Conservation (phyloP, 2,329 filamentous ascomycete genomes). For the Ascosphaera apis region DNA sequence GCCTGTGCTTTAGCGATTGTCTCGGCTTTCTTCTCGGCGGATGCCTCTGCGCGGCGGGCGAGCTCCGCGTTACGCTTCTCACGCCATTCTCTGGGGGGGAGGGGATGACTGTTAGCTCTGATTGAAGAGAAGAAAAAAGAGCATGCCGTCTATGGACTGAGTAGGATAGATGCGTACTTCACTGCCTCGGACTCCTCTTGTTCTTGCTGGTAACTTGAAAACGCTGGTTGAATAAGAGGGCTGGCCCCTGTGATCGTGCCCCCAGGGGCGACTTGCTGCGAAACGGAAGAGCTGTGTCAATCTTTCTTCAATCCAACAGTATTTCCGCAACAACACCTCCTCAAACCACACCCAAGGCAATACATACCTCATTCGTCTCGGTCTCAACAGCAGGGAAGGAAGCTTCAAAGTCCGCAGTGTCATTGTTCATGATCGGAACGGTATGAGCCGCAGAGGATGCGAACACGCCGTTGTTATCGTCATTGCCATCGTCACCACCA, state of each 20-base stretch:
- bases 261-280: constrained; percentile 46
- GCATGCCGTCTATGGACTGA: not conserved
- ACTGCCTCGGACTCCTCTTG: constrained; percentile 80
- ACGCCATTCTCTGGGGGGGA: constrained; percentile 47
- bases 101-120: constrained; percentile 1
- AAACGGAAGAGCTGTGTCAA: constrained; percentile 1
- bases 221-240: constrained; percentile 32
- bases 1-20: constrained; percentile 75
- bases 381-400: constrained; percentile 71
- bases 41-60: constrained; percentile 63
- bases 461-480: constrained; percentile 5
- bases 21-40: constrained; percentile 57
- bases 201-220: constrained; percentile 29
- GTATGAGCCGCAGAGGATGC: constrained; percentile 8
- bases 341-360: not conserved
- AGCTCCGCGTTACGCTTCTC: constrained; percentile 67
- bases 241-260: constrained; percentile 56
- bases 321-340: not conserved
- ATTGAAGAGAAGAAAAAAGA: not conserved
- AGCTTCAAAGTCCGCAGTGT: constrained; percentile 50
- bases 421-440: constrained; percentile 14
- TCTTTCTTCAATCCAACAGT: not conserved
- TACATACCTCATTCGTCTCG: constrained; percentile 36
- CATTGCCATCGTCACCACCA: constrained; percentile 22
- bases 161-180: constrained; percentile 22